These are phyloP conservation scores for Acacia melanoxylon DNA, from an alignment of 306 rosid genomes.

Conservation along the genomic window DNA sequence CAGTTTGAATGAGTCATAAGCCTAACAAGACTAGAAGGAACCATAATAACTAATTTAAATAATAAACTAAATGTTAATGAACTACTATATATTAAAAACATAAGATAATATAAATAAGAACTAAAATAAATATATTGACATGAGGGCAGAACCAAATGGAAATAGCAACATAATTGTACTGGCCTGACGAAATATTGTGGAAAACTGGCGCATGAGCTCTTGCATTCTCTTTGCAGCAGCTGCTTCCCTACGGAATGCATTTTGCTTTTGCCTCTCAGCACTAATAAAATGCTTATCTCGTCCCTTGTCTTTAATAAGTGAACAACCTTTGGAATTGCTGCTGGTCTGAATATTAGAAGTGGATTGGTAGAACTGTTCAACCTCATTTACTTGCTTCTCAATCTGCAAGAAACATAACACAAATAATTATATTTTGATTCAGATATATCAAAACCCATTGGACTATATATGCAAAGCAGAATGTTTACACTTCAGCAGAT, in stretches of 20 bases:
- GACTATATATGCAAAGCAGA: neutral
- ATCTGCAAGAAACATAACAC: slow-evolving; percentile 50
- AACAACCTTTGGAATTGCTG: slow-evolving; percentile 47
- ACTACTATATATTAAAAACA: neutral
- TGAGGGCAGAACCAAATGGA: neutral
- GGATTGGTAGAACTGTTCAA: slow-evolving; percentile 52
- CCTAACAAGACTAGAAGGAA: neutral
- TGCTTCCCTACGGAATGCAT: slow-evolving; percentile 52
- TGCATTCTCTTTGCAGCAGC: slow-evolving; percentile 64
- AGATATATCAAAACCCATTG: slow-evolving; percentile 6
- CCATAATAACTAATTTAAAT: too few species aligned
- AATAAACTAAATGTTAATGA: neutral
- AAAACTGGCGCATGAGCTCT: slow-evolving; percentile 68
- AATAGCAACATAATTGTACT: neutral
- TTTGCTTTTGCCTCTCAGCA: slow-evolving; percentile 54
- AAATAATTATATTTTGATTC: slow-evolving; percentile 17
- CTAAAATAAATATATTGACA: neutral
- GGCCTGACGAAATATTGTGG: slow-evolving; percentile 69
- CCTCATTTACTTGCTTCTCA: slow-evolving; percentile 60
- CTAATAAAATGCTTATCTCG: slow-evolving; percentile 50
- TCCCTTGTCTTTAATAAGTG: slow-evolving; percentile 51
- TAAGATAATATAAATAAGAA: neutral
- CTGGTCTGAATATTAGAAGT: slow-evolving; percentile 31
- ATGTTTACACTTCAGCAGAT: neutral
- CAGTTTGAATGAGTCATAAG: neutral